A percentile compares a stretch with the other conserved stretches of the same genome.
Evolutionary conservation across 352 stramenopile genomes (phyloP).

Genomic region (Pythium rishiriense): DNA sequence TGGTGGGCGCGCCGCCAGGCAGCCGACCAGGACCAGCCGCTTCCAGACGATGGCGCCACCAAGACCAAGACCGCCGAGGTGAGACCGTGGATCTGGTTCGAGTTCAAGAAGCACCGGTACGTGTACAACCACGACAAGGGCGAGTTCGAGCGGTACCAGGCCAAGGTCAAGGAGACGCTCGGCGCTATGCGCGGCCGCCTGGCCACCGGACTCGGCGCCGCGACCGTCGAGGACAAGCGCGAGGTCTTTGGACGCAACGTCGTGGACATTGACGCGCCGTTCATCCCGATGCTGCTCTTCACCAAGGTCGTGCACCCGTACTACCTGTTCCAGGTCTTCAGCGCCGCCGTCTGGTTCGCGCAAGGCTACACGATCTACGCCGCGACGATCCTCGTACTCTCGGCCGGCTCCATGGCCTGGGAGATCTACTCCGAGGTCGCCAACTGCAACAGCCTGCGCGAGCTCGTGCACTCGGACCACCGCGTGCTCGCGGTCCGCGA

Average conservation of each 20-base stretch:
- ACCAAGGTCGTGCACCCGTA: constrained; percentile 59
- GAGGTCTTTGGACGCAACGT: constrained; percentile 49
- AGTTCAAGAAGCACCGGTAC: constrained; percentile 73
- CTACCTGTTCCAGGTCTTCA: constrained; percentile 69
- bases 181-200: constrained; percentile 28
- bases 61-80: neutral
- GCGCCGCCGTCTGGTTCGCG: constrained; percentile 43
- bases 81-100: constrained; percentile 50
- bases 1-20: neutral
- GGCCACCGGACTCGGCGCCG: constrained; percentile 29
- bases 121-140: constrained; percentile 50
- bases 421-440: constrained; percentile 52
- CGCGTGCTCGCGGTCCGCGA: constrained; percentile 37
- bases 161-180: constrained; percentile 34
- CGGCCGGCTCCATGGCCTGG: constrained; percentile 40
- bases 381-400: constrained; percentile 44
- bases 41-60: neutral
- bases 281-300: constrained; percentile 43
- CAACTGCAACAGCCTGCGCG: constrained; percentile 44
- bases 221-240: constrained; percentile 20
- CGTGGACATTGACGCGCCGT: constrained; percentile 40
- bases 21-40: neutral
- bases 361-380: constrained; percentile 49
- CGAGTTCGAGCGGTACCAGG: constrained; percentile 54
- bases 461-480: constrained; percentile 39